phyloP scores from a whole-genome alignment of 331 rosid genomes.

The Quercus tomentella region DNA sequence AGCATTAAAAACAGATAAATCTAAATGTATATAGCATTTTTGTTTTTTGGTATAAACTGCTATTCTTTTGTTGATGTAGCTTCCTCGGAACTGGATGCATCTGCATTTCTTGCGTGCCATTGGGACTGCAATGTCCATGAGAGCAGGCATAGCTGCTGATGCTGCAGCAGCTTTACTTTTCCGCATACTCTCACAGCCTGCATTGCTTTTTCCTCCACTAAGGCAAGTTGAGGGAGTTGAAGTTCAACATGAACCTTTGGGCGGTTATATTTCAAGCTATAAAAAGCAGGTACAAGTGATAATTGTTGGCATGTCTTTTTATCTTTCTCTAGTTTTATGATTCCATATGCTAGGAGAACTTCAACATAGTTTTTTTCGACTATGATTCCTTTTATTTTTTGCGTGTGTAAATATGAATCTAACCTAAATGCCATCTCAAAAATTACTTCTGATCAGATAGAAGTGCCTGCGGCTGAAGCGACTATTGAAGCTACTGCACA shows the following conservation, averaged over 20 bases:
- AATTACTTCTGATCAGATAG: constrained; percentile 48
- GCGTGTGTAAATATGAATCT: not conserved
- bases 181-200: constrained; percentile 91
- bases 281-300: constrained; percentile 62
- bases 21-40: not conserved
- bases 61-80: constrained; percentile 43
- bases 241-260: constrained; percentile 71
- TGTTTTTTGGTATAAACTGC: not conserved
- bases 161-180: constrained; percentile 97
- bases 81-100: constrained; percentile 98
- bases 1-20: not conserved
- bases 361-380: not conserved
- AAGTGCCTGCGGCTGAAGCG: constrained; percentile 90
- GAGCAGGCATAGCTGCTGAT: constrained; percentile 93
- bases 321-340: not conserved
- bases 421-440: not conserved
- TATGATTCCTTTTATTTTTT: not conserved
- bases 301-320: not conserved
- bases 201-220: constrained; percentile 84
- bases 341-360: not conserved
- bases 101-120: constrained; percentile 96
- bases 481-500: constrained; percentile 95
- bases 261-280: constrained; percentile 67
- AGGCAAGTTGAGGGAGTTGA: constrained; percentile 91
- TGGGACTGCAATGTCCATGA: constrained; percentile 97